Evolutionary conservation across 805 yeast genomes (phyloP).

Genomic region (Cyberlindnera sargentensis): DNA sequence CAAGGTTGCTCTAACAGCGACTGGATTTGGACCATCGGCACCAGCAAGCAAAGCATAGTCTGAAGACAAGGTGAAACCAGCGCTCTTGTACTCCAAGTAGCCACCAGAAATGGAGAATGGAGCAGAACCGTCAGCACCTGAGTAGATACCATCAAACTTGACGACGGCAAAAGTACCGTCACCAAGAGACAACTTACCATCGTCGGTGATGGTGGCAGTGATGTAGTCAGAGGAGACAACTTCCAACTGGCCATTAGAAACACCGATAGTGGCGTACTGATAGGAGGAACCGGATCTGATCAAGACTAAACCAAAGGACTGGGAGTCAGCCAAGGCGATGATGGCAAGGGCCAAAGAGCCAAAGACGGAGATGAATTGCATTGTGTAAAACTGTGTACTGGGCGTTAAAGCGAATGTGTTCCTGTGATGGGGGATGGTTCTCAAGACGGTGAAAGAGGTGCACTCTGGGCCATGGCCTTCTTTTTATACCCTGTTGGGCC

Average conservation of each 20-base stretch:
- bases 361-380: slow-evolving; percentile 23
- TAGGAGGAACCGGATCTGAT: slow-evolving; percentile 30
- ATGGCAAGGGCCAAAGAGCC: slow-evolving; percentile 24
- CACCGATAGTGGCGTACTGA: slow-evolving; percentile 25
- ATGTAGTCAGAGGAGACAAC: slow-evolving; percentile 12
- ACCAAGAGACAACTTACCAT: slow-evolving; percentile 24
- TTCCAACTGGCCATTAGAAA: slow-evolving; percentile 12
- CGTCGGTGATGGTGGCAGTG: slow-evolving; percentile 24
- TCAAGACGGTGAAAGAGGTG: too few relatives aligned
- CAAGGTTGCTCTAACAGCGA: slow-evolving; percentile 17
- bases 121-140: slow-evolving; percentile 26
- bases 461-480: too few relatives aligned
- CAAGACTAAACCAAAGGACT: slow-evolving; percentile 27
- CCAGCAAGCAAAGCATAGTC: slow-evolving; percentile 9
- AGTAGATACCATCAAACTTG: slow-evolving; percentile 19
- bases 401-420: too few relatives aligned
- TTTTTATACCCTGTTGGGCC: too few relatives aligned
- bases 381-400: slow-evolving; percentile 6
- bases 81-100: slow-evolving; percentile 29
- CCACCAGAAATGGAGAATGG: slow-evolving; percentile 35
- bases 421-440: too few relatives aligned
- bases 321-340: slow-evolving; percentile 30
- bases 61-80: slow-evolving; percentile 33
- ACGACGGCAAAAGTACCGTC: slow-evolving; percentile 27
- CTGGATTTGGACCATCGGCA: slow-evolving; percentile 9